These are phyloP conservation scores for Byssothecium circinans DNA, from an alignment of 2,329 filamentous ascomycete species.

Conservation along the genomic window DNA sequence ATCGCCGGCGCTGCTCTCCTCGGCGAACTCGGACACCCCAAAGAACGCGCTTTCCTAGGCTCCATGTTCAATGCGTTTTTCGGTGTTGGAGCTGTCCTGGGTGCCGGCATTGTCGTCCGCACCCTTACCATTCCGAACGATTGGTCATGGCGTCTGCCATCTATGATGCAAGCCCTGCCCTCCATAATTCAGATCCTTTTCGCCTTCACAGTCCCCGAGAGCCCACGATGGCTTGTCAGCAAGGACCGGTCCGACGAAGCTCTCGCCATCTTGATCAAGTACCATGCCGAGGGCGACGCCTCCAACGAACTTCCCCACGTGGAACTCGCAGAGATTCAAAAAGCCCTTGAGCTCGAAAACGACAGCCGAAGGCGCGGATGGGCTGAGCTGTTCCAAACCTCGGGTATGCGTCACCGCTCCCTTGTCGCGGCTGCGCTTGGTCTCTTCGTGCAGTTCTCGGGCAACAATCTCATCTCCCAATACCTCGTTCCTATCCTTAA, in stretches of 20 bases:
- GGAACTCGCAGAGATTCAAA: slow-evolving; percentile 67
- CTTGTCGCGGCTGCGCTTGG: slow-evolving; percentile 64
- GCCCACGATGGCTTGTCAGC: slow-evolving; percentile 65
- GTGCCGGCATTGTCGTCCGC: slow-evolving; percentile 65
- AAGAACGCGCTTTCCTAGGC: slow-evolving; percentile 66
- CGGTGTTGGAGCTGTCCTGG: slow-evolving; percentile 60
- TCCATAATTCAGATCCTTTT: slow-evolving; percentile 64
- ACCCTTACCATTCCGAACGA: slow-evolving; percentile 60
- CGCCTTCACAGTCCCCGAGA: slow-evolving; percentile 66
- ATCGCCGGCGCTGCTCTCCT: slow-evolving; percentile 66
- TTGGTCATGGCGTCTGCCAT: slow-evolving; percentile 70
- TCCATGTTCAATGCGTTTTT: slow-evolving; percentile 71
- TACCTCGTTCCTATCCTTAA: slow-evolving; percentile 65
- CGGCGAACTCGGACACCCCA: slow-evolving; percentile 68
- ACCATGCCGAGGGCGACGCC: slow-evolving; percentile 64
- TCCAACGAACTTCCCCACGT: slow-evolving; percentile 61
- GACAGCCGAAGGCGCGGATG: slow-evolving; percentile 56
- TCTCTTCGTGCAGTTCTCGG: slow-evolving; percentile 68
- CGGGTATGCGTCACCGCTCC: slow-evolving; percentile 65
- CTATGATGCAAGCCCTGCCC: slow-evolving; percentile 64
- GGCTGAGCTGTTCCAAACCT: slow-evolving; percentile 62
- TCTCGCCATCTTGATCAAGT: slow-evolving; percentile 62
- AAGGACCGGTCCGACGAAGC: slow-evolving; percentile 67
- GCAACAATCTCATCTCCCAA: slow-evolving; percentile 60
- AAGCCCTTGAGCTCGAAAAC: slow-evolving; percentile 63